phyloP scores from a whole-genome alignment of 2,329 filamentous ascomycete genomes.

The Pseudogymnoascus sp. region DNA sequence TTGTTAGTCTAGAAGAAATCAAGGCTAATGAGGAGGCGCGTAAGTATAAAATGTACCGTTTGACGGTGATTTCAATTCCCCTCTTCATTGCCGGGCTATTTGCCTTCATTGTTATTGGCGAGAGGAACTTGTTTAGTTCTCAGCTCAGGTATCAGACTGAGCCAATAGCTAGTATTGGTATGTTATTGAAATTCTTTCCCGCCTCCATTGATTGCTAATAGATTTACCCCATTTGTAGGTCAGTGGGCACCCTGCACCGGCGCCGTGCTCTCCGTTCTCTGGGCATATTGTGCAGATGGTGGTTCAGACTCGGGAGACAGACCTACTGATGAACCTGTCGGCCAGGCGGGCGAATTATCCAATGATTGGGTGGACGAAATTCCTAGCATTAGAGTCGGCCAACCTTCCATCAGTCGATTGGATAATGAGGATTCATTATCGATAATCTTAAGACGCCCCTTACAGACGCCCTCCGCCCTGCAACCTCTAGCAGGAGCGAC shows the following conservation, averaged over 20 bases:
- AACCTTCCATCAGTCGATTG: neutral
- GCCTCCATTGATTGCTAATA: neutral
- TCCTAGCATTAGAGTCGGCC: neutral
- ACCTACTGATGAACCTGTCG: neutral
- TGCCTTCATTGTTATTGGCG: constrained; percentile 52
- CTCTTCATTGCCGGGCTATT: constrained; percentile 51
- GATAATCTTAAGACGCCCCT: neutral
- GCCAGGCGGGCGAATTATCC: neutral
- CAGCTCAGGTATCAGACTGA: constrained; percentile 53
- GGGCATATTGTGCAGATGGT: constrained; percentile 31
- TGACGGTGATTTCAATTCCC: constrained; percentile 48
- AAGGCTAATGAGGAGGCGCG: neutral
- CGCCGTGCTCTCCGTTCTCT: constrained; percentile 46
- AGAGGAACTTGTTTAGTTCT: constrained; percentile 53
- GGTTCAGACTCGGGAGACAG: neutral
- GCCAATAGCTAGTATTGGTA: constrained; percentile 52
- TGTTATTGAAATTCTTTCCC: constrained; percentile 17
- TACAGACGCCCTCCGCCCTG: neutral
- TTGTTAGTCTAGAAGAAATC: constrained; percentile 25
- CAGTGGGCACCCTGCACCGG: constrained; percentile 52
- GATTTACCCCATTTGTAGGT: constrained; percentile 24
- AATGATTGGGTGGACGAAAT: neutral
- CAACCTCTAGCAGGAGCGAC: neutral
- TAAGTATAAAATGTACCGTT: constrained; percentile 33
- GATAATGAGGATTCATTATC: neutral